Percentiles rank a stretch among this genome's conserved stretches.
Conservation (phyloP, 2,329 filamentous ascomycete species). For the Pezicula carpinea region DNA sequence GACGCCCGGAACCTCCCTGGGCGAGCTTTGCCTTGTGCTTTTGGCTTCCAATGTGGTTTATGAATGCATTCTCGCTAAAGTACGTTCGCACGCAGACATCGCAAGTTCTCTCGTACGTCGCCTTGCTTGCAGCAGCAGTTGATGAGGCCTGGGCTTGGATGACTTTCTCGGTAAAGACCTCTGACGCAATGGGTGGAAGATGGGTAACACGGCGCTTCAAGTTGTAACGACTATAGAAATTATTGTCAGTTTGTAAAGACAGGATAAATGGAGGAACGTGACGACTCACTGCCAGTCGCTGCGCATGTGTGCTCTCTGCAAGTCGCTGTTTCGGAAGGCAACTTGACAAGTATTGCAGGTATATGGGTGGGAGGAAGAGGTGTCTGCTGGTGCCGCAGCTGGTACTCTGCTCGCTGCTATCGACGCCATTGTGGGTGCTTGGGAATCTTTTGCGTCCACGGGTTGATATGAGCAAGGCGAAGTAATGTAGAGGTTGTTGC, state of each 20-base stretch:
- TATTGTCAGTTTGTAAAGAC: constrained; percentile 12
- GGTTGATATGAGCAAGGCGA: too few species aligned
- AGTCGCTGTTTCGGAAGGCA: constrained; percentile 88
- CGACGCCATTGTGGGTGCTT: constrained; percentile 42
- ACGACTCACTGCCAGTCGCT: constrained; percentile 91
- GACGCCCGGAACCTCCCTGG: constrained; percentile 33
- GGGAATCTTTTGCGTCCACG: too few species aligned
- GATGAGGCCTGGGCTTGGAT: constrained; percentile 82
- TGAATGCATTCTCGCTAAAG: constrained; percentile 93
- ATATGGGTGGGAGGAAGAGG: constrained; percentile 69
- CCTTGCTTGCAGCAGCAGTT: constrained; percentile 79
- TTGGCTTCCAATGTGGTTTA: constrained; percentile 85
- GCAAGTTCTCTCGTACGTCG: constrained; percentile 81
- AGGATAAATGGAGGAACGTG: constrained; percentile 3
- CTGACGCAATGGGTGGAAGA: constrained; percentile 83
- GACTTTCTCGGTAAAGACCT: constrained; percentile 94
- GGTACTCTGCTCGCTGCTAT: constrained; percentile 34
- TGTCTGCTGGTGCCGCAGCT: constrained; percentile 23
- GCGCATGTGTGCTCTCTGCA: constrained; percentile 95
- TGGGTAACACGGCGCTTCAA: constrained; percentile 90
- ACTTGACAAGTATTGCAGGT: constrained; percentile 99
- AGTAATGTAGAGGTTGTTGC: too few species aligned
- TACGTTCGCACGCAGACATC: constrained; percentile 84
- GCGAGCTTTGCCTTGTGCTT: constrained; percentile 76
- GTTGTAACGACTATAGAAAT: constrained; percentile 71